These are phyloP conservation scores for Chalciporus pseudorubinellus DNA, from an alignment of 768 basidiomycete species.

Conservation along the genomic window DNA sequence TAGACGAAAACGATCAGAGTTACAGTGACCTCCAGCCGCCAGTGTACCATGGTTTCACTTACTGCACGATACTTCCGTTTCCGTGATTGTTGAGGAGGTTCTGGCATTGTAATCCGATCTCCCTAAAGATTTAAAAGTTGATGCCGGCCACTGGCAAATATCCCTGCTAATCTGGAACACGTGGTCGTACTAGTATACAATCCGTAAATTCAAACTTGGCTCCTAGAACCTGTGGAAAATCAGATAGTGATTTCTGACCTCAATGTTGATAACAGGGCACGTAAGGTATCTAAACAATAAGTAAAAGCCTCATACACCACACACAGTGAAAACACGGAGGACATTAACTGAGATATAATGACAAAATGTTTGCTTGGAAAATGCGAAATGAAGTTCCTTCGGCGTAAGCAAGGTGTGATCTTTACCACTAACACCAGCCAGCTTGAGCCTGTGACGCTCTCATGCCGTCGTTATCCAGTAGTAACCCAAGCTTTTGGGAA, in stretches of 20 bases:
- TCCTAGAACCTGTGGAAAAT: neutral
- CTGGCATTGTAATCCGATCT: conserved; percentile 22
- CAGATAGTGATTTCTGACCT: neutral
- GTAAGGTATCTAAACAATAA: conserved; percentile 21
- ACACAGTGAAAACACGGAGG: conserved; percentile 3
- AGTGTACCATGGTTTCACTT: conserved; percentile 16
- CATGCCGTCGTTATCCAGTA: neutral
- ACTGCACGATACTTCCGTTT: conserved; percentile 56
- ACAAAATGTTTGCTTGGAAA: conserved; percentile 6
- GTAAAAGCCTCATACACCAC: conserved; percentile 6
- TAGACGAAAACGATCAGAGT: conserved; percentile 24
- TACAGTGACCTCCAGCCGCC: neutral
- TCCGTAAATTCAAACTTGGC: neutral
- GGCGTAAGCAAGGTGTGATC: neutral
- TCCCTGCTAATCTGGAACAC: neutral
- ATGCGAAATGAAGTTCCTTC: conserved; percentile 2
- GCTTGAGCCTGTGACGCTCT: neutral
- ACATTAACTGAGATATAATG: conserved; percentile 31
- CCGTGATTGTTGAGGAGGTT: conserved; percentile 18
- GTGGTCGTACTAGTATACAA: neutral
- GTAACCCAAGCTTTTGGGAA: neutral
- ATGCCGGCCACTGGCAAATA: neutral
- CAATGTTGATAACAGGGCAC: neutral
- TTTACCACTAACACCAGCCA: no score
- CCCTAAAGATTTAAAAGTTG: no score